These are phyloP conservation scores for Panicum miliaceum DNA, from an alignment of 176 grass and related monocot species.

Conservation along the genomic window DNA sequence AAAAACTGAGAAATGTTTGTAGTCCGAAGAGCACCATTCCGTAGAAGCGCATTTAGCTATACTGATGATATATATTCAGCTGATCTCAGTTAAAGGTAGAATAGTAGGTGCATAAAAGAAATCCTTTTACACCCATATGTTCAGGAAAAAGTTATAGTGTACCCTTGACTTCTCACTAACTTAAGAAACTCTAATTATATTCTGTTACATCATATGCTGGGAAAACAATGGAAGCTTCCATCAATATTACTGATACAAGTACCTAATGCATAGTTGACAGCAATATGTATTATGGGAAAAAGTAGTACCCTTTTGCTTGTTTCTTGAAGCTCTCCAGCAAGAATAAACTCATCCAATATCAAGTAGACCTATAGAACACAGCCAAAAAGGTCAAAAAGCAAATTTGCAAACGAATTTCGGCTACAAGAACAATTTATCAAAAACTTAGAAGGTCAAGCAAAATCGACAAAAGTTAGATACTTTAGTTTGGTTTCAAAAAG, in stretches of 20 bases:
- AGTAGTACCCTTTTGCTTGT: conserved; percentile 87
- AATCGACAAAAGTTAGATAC: not conserved
- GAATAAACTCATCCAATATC: conserved; percentile 99
- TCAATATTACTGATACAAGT: conserved; percentile 3
- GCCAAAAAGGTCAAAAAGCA: not conserved
- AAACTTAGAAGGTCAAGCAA: not conserved
- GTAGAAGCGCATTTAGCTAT: not conserved
- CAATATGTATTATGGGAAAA: conserved; percentile 26
- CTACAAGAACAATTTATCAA: not conserved
- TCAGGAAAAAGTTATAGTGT: not conserved
- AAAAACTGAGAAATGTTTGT: not conserved
- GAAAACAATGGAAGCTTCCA: conserved; percentile 8
- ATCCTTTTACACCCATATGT: not conserved
- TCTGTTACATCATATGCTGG: not conserved
- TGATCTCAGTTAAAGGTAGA: conserved; percentile 4
- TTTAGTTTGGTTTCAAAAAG: not conserved
- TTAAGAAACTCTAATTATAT: not conserved
- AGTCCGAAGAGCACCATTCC: not conserved
- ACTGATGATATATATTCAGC: not conserved
- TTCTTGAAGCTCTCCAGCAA: conserved; percentile 98
- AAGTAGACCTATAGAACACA: conserved; percentile 83
- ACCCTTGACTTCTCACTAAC: not conserved
- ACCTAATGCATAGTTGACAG: conserved; percentile 8
- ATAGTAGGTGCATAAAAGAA: not conserved
- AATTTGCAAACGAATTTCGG: not conserved